Evolutionary conservation across 2,329 filamentous ascomycete species (phyloP).

Genomic region (Trichoderma sp.): DNA sequence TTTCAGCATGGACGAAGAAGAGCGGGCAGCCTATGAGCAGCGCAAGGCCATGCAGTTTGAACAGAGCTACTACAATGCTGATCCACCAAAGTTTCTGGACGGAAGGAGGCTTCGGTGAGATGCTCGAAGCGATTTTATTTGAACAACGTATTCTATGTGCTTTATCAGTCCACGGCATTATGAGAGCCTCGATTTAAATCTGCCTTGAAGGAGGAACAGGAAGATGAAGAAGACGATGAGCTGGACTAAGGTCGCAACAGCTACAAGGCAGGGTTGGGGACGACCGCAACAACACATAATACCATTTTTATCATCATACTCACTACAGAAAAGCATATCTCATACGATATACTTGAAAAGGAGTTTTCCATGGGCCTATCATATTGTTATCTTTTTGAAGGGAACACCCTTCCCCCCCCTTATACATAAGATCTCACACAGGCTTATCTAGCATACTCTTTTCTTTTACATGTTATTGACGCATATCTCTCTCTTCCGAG

Average conservation of each 20-base stretch:
- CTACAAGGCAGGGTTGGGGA: not conserved
- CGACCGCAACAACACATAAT: not conserved
- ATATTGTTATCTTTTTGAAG: not conserved
- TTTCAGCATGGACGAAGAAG: conserved; percentile 63
- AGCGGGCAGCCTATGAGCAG: conserved; percentile 58
- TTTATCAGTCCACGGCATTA: not conserved
- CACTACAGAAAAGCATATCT: not conserved
- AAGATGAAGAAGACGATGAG: not conserved
- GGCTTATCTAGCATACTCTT: not conserved
- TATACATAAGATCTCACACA: not conserved
- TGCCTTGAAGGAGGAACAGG: no score
- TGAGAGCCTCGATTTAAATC: not conserved
- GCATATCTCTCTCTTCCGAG: not conserved
- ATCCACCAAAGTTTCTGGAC: conserved; percentile 55
- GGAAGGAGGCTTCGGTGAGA: conserved; percentile 46
- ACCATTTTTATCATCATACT: not conserved
- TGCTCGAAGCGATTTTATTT: not conserved
- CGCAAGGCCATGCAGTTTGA: conserved; percentile 46
- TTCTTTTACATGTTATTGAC: not conserved
- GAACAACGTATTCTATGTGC: not conserved
- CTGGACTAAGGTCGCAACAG: not conserved
- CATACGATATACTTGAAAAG: not conserved
- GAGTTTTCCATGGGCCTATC: not conserved
- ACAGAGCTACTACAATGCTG: conserved; percentile 50
- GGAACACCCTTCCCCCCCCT: no score